Conservation (phyloP, 352 stramenopile species). For the Phytophthora pluvialis region DNA sequence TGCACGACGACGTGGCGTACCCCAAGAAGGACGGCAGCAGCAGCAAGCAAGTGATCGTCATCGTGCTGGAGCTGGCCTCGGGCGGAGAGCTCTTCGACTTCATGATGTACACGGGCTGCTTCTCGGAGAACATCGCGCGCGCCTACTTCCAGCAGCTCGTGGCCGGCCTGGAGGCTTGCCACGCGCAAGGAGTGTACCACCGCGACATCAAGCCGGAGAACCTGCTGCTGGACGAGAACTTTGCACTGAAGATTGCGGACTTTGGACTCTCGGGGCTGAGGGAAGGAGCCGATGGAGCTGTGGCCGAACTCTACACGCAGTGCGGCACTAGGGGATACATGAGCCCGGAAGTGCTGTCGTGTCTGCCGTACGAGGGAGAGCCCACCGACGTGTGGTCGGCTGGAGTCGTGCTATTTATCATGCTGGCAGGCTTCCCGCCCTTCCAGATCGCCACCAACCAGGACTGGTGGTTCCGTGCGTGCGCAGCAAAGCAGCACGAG, state of each 20-base stretch:
- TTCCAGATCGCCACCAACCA: slow-evolving; percentile 90
- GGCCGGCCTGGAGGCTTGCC: slow-evolving; percentile 78
- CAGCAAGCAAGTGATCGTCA: slow-evolving; percentile 84
- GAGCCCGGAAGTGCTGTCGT: slow-evolving; percentile 91
- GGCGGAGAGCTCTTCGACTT: slow-evolving; percentile 93
- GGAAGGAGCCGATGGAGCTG: slow-evolving; percentile 62
- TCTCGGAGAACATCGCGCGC: slow-evolving; percentile 86
- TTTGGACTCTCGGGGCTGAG: slow-evolving; percentile 95
- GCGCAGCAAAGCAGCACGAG: slow-evolving; percentile 73
- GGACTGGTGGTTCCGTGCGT: slow-evolving; percentile 92
- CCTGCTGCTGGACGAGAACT: slow-evolving; percentile 87
- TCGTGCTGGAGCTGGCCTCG: slow-evolving; percentile 89
- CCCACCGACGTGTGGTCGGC: slow-evolving; percentile 92
- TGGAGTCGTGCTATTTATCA: slow-evolving; percentile 94
- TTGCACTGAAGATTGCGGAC: slow-evolving; percentile 93
- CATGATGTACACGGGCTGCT: slow-evolving; percentile 94
- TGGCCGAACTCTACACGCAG: slow-evolving; percentile 83
- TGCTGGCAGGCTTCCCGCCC: slow-evolving; percentile 92
- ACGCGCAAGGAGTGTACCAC: slow-evolving; percentile 88
- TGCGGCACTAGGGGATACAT: slow-evolving; percentile 94
- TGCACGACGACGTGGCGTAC: slow-evolving; percentile 78
- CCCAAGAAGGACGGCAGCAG: slow-evolving; percentile 73
- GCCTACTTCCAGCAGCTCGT: slow-evolving; percentile 92
- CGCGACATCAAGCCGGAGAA: slow-evolving; percentile 96
- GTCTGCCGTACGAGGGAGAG: slow-evolving; percentile 85